Conservation (phyloP, 192 early-diverging fungal genomes). For the Haplosporangium gracile region DNA sequence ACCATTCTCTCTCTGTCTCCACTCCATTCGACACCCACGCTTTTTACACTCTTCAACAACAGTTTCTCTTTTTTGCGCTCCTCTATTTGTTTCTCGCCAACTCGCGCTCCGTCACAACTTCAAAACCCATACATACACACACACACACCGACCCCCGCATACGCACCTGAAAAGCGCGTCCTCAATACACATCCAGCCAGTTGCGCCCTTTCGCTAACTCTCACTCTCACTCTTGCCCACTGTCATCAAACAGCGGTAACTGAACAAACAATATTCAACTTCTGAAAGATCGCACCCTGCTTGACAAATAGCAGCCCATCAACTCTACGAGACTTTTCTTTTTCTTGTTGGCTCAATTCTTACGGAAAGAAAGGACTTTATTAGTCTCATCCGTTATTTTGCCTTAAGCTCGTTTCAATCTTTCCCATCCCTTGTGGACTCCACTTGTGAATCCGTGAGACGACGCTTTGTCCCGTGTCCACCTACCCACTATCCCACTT, state of each 20-base stretch:
- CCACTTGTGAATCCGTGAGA: background rate
- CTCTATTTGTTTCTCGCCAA: constrained; percentile 2
- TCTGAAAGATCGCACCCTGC: background rate
- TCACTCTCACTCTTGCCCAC: background rate
- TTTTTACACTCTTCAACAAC: background rate
- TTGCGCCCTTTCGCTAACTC: background rate
- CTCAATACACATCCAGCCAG: background rate
- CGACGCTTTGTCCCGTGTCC: background rate
- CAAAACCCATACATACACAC: background rate
- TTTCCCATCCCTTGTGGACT: background rate
- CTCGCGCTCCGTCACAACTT: background rate
- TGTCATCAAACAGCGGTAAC: background rate
- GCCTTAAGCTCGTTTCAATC: background rate
- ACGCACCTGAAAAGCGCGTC: background rate
- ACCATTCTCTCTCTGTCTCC: background rate
- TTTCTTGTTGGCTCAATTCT: background rate
- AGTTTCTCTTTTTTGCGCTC: background rate
- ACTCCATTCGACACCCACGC: no score
- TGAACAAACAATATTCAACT: background rate
- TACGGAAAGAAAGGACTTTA: no score
- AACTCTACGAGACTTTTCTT: background rate
- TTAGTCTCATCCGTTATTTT: background rate
- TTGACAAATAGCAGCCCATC: background rate
- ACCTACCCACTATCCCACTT: background rate
- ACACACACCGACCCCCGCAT: background rate